Conservation (phyloP, 2,329 filamentous ascomycete species). For the Neofusicoccum umdonicola region DNA sequence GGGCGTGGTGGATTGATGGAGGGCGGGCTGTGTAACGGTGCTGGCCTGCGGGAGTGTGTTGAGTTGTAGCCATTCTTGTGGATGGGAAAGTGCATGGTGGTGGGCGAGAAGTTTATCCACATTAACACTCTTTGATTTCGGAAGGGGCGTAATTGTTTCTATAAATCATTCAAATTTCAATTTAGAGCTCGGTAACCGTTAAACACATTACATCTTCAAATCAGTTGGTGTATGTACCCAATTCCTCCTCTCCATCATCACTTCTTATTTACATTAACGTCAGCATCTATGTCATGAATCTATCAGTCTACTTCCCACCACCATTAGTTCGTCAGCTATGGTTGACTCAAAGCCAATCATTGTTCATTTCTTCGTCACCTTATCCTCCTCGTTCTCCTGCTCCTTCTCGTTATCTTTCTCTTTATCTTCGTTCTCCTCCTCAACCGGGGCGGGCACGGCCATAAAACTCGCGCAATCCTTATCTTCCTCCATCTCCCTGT, state of each 20-base stretch:
- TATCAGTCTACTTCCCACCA: neutral
- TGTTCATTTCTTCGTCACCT: neutral
- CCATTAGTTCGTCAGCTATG: neutral
- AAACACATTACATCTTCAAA: no score
- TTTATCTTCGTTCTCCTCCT: conserved; percentile 1
- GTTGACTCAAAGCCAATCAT: neutral
- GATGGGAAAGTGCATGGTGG: no score
- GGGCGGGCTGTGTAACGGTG: no score
- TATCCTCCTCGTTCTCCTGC: neutral
- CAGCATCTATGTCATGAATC: neutral
- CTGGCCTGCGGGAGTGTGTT: no score
- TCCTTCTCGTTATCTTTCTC: neutral
- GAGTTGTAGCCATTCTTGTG: no score
- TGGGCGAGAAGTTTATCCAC: no score
- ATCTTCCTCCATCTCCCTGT: neutral
- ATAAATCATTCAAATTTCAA: no score
- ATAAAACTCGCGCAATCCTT: neutral
- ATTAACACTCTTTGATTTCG: no score
- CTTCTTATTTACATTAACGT: neutral
- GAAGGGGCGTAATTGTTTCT: no score
- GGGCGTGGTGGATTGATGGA: neutral
- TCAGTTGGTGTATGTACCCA: no score
- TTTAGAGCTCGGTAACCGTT: no score
- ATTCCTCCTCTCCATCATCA: neutral
- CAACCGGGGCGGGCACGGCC: conserved; percentile 2